Conservation (phyloP, 1,284 basidiomycete species). For the Irpex lacteus region DNA sequence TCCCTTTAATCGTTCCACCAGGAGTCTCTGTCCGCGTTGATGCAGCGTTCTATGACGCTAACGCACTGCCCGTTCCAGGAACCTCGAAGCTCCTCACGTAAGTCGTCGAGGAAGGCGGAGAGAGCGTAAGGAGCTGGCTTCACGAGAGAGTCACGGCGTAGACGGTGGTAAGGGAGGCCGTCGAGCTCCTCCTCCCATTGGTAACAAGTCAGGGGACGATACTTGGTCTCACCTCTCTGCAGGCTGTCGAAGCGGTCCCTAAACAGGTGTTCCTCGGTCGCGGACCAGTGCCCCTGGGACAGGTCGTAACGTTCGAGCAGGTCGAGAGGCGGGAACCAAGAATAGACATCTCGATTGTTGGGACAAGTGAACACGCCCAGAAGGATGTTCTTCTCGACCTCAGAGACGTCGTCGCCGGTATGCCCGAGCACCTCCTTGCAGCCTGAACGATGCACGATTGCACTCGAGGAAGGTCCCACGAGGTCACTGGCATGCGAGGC, state of each 20-base stretch:
- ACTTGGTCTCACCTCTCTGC: not conserved
- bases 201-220: not conserved
- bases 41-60: not conserved
- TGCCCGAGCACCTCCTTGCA: not conserved
- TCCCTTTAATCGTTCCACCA: not conserved
- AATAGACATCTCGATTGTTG: not conserved
- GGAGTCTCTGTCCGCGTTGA: not conserved
- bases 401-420: not conserved
- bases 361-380: not conserved
- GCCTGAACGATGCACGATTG: too few species aligned
- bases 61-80: not conserved
- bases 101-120: not conserved
- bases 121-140: not conserved
- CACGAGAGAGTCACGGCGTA: not conserved
- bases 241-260: not conserved
- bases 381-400: not conserved
- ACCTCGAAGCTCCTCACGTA: not conserved
- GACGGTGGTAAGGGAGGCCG: not conserved
- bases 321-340: not conserved
- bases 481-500: too few species aligned
- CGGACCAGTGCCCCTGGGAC: not conserved
- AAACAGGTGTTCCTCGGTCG: not conserved
- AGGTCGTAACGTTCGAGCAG: not conserved
- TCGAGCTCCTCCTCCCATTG: not conserved
- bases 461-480: not conserved